phyloP scores from a whole-genome alignment of 495 filamentous ascomycete species.

The Symbiotaphrina buchneri region DNA sequence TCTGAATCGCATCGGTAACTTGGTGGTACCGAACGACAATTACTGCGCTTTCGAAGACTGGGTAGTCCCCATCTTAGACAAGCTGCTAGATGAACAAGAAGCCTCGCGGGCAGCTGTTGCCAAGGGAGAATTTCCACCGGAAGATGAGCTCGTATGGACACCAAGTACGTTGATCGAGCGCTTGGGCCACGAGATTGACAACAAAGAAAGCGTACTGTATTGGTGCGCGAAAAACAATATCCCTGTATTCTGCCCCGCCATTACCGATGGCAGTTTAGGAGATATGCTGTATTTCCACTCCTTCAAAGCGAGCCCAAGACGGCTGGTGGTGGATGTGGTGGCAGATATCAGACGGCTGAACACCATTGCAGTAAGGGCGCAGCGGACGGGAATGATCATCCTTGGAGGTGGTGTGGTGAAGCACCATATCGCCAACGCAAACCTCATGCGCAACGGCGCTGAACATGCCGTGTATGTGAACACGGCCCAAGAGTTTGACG shows the following conservation, averaged over 20 bases:
- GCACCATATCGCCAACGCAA: conserved; percentile 94
- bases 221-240: conserved; percentile 91
- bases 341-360: conserved; percentile 80
- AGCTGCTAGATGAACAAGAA: conserved; percentile 85
- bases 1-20: conserved; percentile 85
- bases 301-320: conserved; percentile 57
- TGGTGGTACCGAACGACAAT: conserved; percentile 91
- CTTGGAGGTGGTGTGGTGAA: conserved; percentile 85
- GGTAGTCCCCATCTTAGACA: conserved; percentile 77
- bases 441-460: conserved; percentile 88
- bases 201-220: conserved; percentile 73
- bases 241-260: conserved; percentile 85
- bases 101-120: conserved; percentile 15
- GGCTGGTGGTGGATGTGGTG: conserved; percentile 68
- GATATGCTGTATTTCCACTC: conserved; percentile 98
- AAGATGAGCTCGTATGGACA: conserved; percentile 59
- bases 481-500: conserved; percentile 90
- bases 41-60: conserved; percentile 97
- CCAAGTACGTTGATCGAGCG: conserved; percentile 71
- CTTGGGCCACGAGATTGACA: conserved; percentile 76
- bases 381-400: conserved; percentile 78
- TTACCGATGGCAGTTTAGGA: conserved; percentile 84
- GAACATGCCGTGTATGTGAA: conserved; percentile 95
- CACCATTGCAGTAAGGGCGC: conserved; percentile 63
- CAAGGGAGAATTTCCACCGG: conserved; percentile 21